A percentile compares a stretch with the other conserved stretches of the same genome.
Conservation (phyloP, 495 filamentous ascomycete species). For the Annulohypoxylon moriforme region DNA sequence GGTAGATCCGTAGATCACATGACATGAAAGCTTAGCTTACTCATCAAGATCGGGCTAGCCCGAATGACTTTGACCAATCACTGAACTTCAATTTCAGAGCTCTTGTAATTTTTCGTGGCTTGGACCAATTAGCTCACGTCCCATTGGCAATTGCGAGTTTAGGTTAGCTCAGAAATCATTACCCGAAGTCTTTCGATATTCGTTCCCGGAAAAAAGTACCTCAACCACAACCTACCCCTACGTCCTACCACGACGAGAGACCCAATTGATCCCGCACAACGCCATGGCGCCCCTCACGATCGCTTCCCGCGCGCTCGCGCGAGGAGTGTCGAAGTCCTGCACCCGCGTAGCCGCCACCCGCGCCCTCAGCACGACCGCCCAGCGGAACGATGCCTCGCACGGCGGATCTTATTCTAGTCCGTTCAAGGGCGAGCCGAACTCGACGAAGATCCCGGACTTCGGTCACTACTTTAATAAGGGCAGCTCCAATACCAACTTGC, state of each 20-base stretch:
- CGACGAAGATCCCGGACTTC: conserved; percentile 85
- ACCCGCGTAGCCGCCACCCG: conserved; percentile 52
- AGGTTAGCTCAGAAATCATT: conserved; percentile 40
- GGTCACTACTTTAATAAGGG: conserved; percentile 82
- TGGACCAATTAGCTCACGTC: conserved; percentile 28
- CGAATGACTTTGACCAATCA: conserved; percentile 39
- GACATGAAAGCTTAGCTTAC: conserved; percentile 7
- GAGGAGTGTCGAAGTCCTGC: conserved; percentile 51
- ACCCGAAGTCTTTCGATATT: conserved; percentile 47
- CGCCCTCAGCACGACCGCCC: conserved; percentile 59
- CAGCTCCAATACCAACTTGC: conserved; percentile 73
- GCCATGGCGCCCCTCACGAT: conserved; percentile 61
- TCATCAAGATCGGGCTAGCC: conserved; percentile 29
- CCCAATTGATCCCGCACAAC: conserved; percentile 51
- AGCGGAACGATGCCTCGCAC: conserved; percentile 48
- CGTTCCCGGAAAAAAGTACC: conserved; percentile 56
- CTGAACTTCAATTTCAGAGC: conserved; percentile 41
- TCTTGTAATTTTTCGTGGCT: conserved; percentile 38
- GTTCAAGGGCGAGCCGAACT: conserved; percentile 70
- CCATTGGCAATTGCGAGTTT: background rate
- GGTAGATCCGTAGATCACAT: conserved; percentile 21
- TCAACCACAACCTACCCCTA: conserved; percentile 52
- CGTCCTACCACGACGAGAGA: conserved; percentile 27
- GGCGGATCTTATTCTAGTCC: conserved; percentile 59
- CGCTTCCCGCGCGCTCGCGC: conserved; percentile 59